Conservation (phyloP, 306 rosid species). For the Cucumis cinereus region DNA sequence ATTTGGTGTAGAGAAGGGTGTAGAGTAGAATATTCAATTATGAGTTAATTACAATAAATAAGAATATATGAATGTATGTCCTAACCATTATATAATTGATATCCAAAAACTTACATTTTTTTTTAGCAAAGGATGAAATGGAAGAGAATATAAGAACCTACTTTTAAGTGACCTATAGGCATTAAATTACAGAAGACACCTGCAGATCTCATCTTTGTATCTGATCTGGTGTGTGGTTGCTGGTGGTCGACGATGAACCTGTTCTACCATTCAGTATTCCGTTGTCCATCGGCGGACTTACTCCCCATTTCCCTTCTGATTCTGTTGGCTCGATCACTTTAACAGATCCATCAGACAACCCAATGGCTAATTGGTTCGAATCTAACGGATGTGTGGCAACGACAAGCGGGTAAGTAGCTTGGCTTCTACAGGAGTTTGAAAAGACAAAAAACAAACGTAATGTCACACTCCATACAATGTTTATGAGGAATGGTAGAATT, state of each 20-base stretch:
- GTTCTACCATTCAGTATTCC: constrained; percentile 47
- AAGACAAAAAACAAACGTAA: neutral
- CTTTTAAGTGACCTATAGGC: neutral
- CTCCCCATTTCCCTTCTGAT: constrained; percentile 72
- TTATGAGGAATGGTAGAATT: neutral
- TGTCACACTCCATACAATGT: neutral
- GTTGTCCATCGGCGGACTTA: constrained; percentile 41
- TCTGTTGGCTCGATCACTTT: constrained; percentile 68
- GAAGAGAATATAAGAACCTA: neutral
- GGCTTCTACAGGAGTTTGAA: constrained; percentile 33
- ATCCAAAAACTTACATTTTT: constrained; percentile 21
- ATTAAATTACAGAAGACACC: neutral
- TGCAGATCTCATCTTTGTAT: constrained; percentile 27
- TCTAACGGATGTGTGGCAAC: constrained; percentile 69
- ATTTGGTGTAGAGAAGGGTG: neutral
- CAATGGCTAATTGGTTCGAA: constrained; percentile 64
- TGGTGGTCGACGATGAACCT: constrained; percentile 42
- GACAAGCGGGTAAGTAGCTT: constrained; percentile 46
- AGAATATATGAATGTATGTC: constrained; percentile 23
- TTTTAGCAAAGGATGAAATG: constrained; percentile 15
- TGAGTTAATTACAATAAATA: constrained; percentile 32
- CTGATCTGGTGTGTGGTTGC: constrained; percentile 67
- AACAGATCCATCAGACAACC: constrained; percentile 67
- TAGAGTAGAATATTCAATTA: constrained; percentile 15
- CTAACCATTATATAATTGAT: constrained; percentile 18